Base-by-base conservation (phyloP, 139 green algal genomes). In the Ulvella scutata region DNA sequence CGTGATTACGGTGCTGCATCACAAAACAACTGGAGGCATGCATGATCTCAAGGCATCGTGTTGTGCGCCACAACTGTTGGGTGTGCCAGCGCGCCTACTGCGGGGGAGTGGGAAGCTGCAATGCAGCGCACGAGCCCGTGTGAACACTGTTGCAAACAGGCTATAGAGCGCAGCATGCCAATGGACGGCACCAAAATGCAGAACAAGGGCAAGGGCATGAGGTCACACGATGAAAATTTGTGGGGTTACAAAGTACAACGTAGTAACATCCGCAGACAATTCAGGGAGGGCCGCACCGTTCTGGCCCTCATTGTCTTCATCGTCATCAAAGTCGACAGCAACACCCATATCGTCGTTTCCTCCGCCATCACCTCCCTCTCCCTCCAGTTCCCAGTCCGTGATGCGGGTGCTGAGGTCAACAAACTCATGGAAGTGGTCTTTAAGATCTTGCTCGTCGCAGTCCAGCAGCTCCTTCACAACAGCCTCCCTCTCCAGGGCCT, bases 381-480 rank as follows among this genome's bases (percentile, higher is more conserved):
- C 83, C 73, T 89, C 85, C 0, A 77, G 44, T 40, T 81, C 80
- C 39, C 76, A 98, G 83, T 98, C 94, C 2, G 82, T 95, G 74
- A 98, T 97, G n/a, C 91, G 79, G 79, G 96, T 97, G 72, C 89
- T 87, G 3, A 97, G 75, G 2, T 86, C 89, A 72, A 96, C 87
- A 61, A 98, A 86, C 76, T 92, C 61, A 6, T 87, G 87, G 80
- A 98, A 98, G 59, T 85, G 84, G 74, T 98, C 90, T 73, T 84
- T 78, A 7, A 76, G 20, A 29, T 94, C 62, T 3, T 85, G 82
- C 72, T 85, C 85, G 40, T 74, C 33, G 17, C 79, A 33, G 3
- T 89, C 90, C 51, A 98, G 82, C 73, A 98, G 80, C 73, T 77
- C 81, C 75, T 88, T 79, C 21, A 91, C 77, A 60, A 90, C 89